Evolutionary conservation across 148 eudicot genomes (phyloP), one percentile per base, ranked within the genome.

Genomic region (Linanthus parryae): DNA sequence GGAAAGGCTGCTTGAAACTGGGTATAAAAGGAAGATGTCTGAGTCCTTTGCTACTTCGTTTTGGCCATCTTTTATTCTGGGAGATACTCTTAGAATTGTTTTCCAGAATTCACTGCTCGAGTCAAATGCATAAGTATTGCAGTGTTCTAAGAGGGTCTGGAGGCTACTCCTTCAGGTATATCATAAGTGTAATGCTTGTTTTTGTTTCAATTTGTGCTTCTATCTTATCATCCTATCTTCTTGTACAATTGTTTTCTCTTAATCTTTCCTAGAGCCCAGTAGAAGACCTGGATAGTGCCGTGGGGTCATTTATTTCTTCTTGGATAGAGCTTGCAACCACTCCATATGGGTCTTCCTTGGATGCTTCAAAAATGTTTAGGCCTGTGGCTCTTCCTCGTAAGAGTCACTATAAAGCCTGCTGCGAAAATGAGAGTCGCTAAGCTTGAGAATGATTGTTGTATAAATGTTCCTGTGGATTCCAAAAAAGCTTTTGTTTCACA

Each of bases 91-190:
- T 48, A 69, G 95, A 49, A 84, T 88, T 65, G 96, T 92, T 56
- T 92, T 81, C 73, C 99, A 92, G 69, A 92, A 92, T 69, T 61
- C 88, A 70, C 77, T 92, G 41, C 78, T 92, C 16, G 99, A 92
- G 57, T 84, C 99, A 14, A 88, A 84, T 70, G 90, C 77, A 46
- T 88, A 82, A 40, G 82, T 92, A 65, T 72, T 92, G 53, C 72
- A 67, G 62, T 88, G 99, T 59, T 77, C 96, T 23, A 95, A 92
- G 59, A 87, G 96, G 62, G 99, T 92, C 29, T 92, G 99, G 99
- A 80, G 76, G 67, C 85, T 92, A 37, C 74, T 92, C 52, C 68
- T 84, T 50, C 80, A 76, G 74, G 83, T 77, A n/a, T 52, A 44
- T 29, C 8, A 30, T 23, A 47, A 17, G 23, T 2, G 13, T 44